Evolutionary conservation across 2,329 filamentous ascomycete species (phyloP).

Genomic region (Sphaerostilbella broomeana): DNA sequence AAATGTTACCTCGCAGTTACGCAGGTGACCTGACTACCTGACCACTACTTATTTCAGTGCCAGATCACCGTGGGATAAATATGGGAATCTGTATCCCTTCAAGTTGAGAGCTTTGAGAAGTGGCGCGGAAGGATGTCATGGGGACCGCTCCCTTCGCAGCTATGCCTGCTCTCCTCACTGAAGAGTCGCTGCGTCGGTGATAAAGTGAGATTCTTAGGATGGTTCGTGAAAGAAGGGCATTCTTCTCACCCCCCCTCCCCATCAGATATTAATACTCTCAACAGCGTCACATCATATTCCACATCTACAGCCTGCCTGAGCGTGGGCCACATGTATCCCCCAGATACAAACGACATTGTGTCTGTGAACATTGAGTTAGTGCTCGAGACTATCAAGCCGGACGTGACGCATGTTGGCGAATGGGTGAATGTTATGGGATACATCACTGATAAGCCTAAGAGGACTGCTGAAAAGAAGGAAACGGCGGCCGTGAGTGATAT

Average conservation of each 20-base stretch:
- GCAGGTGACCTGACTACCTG: too few relatives aligned
- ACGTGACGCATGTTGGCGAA: slow-evolving; percentile 63
- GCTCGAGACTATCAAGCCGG: slow-evolving; percentile 55
- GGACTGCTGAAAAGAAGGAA: slow-evolving; percentile 7
- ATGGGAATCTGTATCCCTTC: too few relatives aligned
- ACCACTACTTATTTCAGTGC: too few relatives aligned
- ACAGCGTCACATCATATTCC: slow-evolving; percentile 46
- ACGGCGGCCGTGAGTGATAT: slow-evolving; percentile 25
- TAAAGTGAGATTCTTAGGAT: slow-evolving; percentile 91
- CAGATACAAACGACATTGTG: slow-evolving; percentile 39
- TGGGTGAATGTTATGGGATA: slow-evolving; percentile 92
- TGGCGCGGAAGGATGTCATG: slow-evolving; percentile 37
- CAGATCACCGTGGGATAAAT: too few relatives aligned
- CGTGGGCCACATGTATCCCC: slow-evolving; percentile 62
- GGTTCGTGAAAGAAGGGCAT: slow-evolving; percentile 57
- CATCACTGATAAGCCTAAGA: slow-evolving; percentile 36
- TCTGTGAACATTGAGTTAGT: slow-evolving; percentile 66
- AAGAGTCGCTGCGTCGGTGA: slow-evolving; percentile 45
- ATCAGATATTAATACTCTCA: slow-evolving; percentile 4
- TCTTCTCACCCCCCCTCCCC: too few relatives aligned
- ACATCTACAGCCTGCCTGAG: slow-evolving; percentile 53
- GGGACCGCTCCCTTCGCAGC: slow-evolving; percentile 56
- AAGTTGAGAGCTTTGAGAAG: too few relatives aligned
- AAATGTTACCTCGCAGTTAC: too few relatives aligned
- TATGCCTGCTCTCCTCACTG: slow-evolving; percentile 60